phyloP scores from a whole-genome alignment of 2,329 filamentous ascomycete genomes.

The Byssothecium circinans region DNA sequence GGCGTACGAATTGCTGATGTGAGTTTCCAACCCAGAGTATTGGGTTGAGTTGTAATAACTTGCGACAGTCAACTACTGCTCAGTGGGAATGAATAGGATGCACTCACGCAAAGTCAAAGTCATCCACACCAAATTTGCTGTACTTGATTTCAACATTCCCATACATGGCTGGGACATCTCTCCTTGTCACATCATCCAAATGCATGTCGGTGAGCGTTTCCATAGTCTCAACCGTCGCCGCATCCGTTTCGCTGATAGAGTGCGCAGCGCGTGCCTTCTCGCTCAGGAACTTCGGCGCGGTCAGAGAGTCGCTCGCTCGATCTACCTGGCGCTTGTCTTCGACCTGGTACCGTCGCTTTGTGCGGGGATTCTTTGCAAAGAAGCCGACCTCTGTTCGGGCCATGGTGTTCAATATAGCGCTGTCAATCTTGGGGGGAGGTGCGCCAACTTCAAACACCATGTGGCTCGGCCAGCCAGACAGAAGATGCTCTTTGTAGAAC shows the following conservation, averaged over 20 bases:
- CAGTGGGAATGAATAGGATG: background rate
- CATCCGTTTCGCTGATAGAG: conserved; percentile 30
- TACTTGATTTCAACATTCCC: conserved; percentile 97
- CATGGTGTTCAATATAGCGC: conserved; percentile 67
- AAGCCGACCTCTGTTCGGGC: conserved; percentile 74
- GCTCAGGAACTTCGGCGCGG: conserved; percentile 90
- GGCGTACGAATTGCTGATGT: conserved; percentile 95
- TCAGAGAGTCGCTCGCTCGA: conserved; percentile 62
- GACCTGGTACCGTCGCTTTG: conserved; percentile 76
- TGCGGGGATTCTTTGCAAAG: conserved; percentile 76
- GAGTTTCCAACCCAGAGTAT: conserved; percentile 91
- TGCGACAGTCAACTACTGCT: conserved; percentile 15
- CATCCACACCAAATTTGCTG: conserved; percentile 98
- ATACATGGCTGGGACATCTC: conserved; percentile 86
- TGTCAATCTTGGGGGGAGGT: conserved; percentile 74
- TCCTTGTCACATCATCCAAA: conserved; percentile 70
- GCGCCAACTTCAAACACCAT: conserved; percentile 83
- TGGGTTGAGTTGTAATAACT: conserved; percentile 93
- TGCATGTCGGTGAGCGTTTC: conserved; percentile 69
- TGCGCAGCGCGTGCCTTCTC: conserved; percentile 78
- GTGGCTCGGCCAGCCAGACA: conserved; percentile 88
- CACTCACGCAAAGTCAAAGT: conserved; percentile 90
- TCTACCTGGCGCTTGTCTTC: conserved; percentile 70
- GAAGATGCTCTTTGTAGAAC: conserved; percentile 83
- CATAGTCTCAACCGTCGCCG: conserved; percentile 55